Evolutionary conservation across 2,329 filamentous ascomycete species (phyloP).

Genomic region (Phoma sp.): DNA sequence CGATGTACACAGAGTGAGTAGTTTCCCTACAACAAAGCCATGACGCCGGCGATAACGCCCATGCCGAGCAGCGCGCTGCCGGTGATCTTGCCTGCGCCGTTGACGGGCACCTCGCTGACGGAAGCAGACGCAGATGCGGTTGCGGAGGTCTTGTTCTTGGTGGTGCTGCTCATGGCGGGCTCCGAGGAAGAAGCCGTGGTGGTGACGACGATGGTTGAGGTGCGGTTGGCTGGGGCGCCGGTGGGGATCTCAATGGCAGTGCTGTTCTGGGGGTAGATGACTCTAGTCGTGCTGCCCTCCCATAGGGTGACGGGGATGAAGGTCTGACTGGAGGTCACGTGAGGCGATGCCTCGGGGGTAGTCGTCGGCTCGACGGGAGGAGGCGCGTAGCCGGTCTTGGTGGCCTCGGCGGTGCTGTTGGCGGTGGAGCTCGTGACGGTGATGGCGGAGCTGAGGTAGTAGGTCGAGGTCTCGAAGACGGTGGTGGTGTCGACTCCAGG

Average conservation of each 20-base stretch:
- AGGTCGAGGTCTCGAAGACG: slow-evolving; percentile 8
- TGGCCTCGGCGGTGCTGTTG: neutral
- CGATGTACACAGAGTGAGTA: neutral
- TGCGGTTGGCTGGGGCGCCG: neutral
- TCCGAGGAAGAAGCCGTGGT: neutral
- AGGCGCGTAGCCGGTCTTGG: neutral
- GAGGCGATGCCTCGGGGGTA: neutral
- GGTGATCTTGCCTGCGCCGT: neutral
- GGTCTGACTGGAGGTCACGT: neutral
- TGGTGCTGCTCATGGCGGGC: neutral
- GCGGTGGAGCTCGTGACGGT: neutral
- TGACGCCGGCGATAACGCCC: neutral
- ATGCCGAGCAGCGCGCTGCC: neutral
- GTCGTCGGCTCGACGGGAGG: neutral
- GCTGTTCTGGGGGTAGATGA: slow-evolving; percentile 14
- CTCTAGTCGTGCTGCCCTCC: slow-evolving; percentile 2
- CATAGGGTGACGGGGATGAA: slow-evolving; percentile 9
- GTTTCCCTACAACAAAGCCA: slow-evolving; percentile 4
- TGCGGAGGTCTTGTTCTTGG: neutral
- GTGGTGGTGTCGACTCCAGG: slow-evolving; percentile 3
- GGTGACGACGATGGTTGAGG: neutral
- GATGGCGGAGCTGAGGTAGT: neutral
- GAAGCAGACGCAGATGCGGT: neutral
- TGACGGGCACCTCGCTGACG: slow-evolving; percentile 3
- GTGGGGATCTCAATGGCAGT: slow-evolving; percentile 1